Conservation (phyloP, 768 basidiomycete genomes). For the Royoungia palumana region DNA sequence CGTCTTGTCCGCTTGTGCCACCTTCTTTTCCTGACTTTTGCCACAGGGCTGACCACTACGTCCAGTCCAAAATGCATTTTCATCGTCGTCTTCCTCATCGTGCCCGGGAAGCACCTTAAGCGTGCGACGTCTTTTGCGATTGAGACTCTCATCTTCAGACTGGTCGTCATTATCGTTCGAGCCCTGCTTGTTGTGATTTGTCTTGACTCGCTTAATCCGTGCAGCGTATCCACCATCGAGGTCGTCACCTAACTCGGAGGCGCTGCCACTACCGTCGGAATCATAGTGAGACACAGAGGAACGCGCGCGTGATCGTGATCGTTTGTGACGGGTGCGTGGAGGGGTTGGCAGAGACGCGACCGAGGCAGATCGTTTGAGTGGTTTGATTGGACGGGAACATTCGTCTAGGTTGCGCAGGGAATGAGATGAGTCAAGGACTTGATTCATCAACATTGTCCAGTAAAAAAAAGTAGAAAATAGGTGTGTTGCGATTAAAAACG, state of each 20-base stretch:
- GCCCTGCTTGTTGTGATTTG: conserved; percentile 11
- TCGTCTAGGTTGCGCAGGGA: conserved; percentile 12
- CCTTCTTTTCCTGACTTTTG: conserved; percentile 6
- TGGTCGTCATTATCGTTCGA: conserved; percentile 18
- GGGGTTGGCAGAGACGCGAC: conserved; percentile 65
- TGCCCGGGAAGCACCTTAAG: conserved; percentile 33
- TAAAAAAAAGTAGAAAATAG: neutral
- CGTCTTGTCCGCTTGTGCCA: conserved; percentile 6
- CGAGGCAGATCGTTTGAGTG: conserved; percentile 63
- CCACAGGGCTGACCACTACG: conserved; percentile 14
- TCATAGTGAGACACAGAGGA: conserved; percentile 48
- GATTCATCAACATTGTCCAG: conserved; percentile 30
- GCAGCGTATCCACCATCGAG: conserved; percentile 9
- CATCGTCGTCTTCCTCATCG: conserved; percentile 55
- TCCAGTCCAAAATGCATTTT: conserved; percentile 33
- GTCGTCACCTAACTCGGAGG: conserved; percentile 32
- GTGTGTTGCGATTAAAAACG: neutral
- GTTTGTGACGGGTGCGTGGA: conserved; percentile 54
- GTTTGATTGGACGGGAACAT: conserved; percentile 45
- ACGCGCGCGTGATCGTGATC: conserved; percentile 39
- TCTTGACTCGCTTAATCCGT: conserved; percentile 16
- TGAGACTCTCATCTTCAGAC: conserved; percentile 15
- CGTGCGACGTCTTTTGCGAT: conserved; percentile 40
- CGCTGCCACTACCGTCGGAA: conserved; percentile 36
- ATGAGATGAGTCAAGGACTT: conserved; percentile 34